Evolutionary conservation across 2,329 filamentous ascomycete genomes (phyloP).

Genomic region (Phaeosphaeriaceae sp.): DNA sequence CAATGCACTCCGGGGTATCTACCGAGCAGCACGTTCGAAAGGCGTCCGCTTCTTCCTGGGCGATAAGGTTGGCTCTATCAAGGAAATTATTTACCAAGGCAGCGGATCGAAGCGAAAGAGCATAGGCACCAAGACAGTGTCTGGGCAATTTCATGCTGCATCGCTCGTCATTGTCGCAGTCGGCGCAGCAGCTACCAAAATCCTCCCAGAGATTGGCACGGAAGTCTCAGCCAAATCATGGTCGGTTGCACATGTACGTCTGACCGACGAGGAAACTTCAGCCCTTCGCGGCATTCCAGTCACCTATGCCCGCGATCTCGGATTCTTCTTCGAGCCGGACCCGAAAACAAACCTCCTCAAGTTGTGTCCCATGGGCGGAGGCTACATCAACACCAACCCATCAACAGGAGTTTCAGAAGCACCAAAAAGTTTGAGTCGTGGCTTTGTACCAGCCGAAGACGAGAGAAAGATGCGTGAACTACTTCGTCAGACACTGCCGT

Average conservation of each 20-base stretch:
- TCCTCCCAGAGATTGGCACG: constrained; percentile 59
- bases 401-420: constrained; percentile 51
- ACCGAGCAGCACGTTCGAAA: constrained; percentile 50
- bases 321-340: constrained; percentile 72
- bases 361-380: constrained; percentile 65
- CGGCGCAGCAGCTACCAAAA: constrained; percentile 57
- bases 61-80: constrained; percentile 46
- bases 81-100: constrained; percentile 51
- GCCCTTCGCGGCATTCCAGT: constrained; percentile 65
- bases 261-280: constrained; percentile 62
- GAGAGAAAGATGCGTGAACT: constrained; percentile 61
- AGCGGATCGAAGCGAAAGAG: constrained; percentile 29
- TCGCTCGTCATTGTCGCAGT: constrained; percentile 58
- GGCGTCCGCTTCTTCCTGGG: constrained; percentile 56
- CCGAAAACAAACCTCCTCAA: constrained; percentile 65
- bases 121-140: constrained; percentile 48
- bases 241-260: constrained; percentile 66
- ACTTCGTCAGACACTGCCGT: constrained; percentile 60
- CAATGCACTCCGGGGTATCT: constrained; percentile 59
- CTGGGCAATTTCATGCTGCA: constrained; percentile 48
- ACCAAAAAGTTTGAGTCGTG: constrained; percentile 44
- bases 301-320: constrained; percentile 66
- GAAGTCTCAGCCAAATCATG: constrained; percentile 65
- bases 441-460: constrained; percentile 61
- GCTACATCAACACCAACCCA: constrained; percentile 60